phyloP scores from a whole-genome alignment of 768 basidiomycete genomes.

The Psilocybe azurescens region DNA sequence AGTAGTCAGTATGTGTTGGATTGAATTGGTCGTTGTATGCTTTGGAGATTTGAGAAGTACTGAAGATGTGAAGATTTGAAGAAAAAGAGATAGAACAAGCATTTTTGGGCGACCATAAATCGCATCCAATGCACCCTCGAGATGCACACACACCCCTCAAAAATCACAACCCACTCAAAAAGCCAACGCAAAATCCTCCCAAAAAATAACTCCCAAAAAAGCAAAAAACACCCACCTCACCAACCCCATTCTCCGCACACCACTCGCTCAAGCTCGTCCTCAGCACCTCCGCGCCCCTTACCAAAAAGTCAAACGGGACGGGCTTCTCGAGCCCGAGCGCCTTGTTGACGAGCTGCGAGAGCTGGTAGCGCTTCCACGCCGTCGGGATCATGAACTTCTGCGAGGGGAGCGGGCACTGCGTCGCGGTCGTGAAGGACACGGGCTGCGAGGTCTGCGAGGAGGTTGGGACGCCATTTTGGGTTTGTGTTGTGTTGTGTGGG shows the following conservation, averaged over 20 bases:
- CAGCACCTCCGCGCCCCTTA: constrained; percentile 83
- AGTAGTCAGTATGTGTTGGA: not conserved
- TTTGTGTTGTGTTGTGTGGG: not conserved
- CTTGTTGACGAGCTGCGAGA: constrained; percentile 97
- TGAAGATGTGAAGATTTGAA: not conserved
- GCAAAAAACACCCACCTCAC: constrained; percentile 55
- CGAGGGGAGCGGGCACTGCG: constrained; percentile 74
- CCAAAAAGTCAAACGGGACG: constrained; percentile 92
- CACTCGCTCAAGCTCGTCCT: constrained; percentile 74
- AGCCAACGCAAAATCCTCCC: not conserved
- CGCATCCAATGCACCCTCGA: too few species aligned
- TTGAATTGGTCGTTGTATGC: too few species aligned
- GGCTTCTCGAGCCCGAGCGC: constrained; percentile 67
- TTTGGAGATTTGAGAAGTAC: too few species aligned
- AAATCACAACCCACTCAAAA: too few species aligned
- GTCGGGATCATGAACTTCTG: constrained; percentile 94
- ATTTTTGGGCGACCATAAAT: too few species aligned
- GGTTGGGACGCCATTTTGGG: not conserved
- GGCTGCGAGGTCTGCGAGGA: constrained; percentile 40
- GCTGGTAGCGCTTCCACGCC: constrained; percentile 92
- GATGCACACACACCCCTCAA: too few species aligned
- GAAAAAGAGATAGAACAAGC: too few species aligned
- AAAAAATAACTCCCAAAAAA: not conserved
- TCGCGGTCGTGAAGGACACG: constrained; percentile 76
- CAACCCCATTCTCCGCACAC: constrained; percentile 71